These are phyloP conservation scores for Mesembryanthemum crystallinum DNA, from an alignment of 148 eudicot species.

Conservation along the genomic window DNA sequence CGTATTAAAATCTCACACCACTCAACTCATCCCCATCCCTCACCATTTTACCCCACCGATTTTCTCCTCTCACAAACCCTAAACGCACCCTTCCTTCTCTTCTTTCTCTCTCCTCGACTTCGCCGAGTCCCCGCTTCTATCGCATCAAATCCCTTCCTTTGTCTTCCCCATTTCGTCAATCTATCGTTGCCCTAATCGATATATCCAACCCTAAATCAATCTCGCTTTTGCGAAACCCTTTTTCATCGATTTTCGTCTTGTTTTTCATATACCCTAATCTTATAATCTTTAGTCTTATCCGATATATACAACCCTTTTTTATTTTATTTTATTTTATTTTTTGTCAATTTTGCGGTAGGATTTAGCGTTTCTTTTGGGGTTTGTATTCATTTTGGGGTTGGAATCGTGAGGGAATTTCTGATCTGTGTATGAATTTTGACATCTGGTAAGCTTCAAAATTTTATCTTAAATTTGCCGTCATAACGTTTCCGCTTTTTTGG, in stretches of 20 bases:
- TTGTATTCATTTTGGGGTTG: background rate
- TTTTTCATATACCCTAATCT: background rate
- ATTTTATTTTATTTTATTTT: background rate
- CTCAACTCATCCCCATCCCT: background rate
- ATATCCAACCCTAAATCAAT: background rate
- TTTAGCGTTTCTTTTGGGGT: too few relatives aligned
- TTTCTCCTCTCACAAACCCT: background rate
- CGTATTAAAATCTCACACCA: background rate
- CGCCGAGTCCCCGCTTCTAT: background rate
- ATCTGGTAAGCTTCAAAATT: conserved; percentile 1
- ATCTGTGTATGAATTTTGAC: conserved; percentile 13
- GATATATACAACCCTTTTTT: background rate
- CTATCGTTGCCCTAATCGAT: background rate
- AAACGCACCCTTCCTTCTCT: background rate
- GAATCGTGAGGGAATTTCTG: background rate
- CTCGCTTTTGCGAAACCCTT: background rate
- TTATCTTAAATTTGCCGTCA: background rate
- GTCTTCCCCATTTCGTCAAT: background rate
- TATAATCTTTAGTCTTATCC: background rate
- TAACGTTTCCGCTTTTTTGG: too few relatives aligned
- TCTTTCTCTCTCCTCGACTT: background rate
- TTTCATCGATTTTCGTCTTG: background rate
- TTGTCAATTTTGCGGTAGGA: background rate
- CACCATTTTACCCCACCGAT: background rate
- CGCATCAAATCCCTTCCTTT: background rate